phyloP scores from a whole-genome alignment of 805 yeast species.

The Zygoascus flipseniorum region DNA sequence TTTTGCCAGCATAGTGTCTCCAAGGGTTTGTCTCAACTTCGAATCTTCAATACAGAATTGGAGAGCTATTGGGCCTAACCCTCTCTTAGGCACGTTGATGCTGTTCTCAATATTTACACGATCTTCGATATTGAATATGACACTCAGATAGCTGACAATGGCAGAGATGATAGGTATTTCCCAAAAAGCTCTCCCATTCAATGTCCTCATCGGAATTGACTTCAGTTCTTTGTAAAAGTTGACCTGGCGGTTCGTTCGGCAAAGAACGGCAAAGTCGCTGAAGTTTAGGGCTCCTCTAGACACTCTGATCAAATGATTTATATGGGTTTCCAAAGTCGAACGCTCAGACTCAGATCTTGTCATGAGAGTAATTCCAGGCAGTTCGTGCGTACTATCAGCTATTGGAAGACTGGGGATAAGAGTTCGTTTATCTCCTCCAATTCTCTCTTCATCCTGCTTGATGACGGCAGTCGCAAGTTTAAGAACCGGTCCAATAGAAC shows the following conservation, averaged over 20 bases:
- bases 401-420: constrained; percentile 32
- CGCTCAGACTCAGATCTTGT: constrained; percentile 41
- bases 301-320: constrained; percentile 38
- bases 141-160: constrained; percentile 56
- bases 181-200: constrained; percentile 70
- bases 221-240: constrained; percentile 54
- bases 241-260: constrained; percentile 44
- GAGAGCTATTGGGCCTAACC: constrained; percentile 53
- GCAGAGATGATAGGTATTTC: constrained; percentile 59
- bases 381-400: constrained; percentile 19
- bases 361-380: constrained; percentile 37
- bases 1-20: neutral
- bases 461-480: constrained; percentile 57
- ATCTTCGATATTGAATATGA: constrained; percentile 52
- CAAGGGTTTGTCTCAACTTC: neutral
- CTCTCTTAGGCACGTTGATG: constrained; percentile 53
- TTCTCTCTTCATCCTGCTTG: constrained; percentile 40
- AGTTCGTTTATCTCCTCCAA: constrained; percentile 18
- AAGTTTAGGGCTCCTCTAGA: constrained; percentile 38
- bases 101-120: constrained; percentile 50
- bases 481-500: constrained; percentile 67
- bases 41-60: constrained; percentile 24
- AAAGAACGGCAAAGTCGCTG: constrained; percentile 64
- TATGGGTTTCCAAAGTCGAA: constrained; percentile 8
- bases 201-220: constrained; percentile 44